Percentiles rank a stretch among this genome's conserved stretches.
Conservation (phyloP, 345 rosid species). For the Tarenaya hassleriana region DNA sequence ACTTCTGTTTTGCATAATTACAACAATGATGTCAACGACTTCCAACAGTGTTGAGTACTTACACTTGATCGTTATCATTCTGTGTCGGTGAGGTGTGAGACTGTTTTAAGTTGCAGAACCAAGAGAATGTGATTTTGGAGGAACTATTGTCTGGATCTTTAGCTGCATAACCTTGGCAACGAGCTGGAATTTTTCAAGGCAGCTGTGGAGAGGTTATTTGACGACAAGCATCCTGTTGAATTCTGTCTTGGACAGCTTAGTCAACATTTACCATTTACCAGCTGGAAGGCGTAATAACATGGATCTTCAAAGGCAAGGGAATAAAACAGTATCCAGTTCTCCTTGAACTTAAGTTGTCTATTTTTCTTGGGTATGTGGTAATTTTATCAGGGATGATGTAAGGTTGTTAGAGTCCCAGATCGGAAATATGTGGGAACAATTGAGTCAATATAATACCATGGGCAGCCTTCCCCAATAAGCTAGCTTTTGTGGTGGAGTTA, state of each 20-base stretch:
- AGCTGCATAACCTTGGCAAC: conserved; percentile 35
- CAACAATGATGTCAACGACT: conserved; percentile 11
- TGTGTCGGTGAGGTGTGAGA: conserved; percentile 33
- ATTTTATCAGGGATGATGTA: conserved; percentile 44
- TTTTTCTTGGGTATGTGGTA: conserved; percentile 5
- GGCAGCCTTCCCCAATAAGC: too few species aligned
- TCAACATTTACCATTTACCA: conserved; percentile 35
- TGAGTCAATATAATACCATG: too few species aligned
- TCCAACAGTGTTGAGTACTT: too few species aligned
- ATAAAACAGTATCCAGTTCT: conserved; percentile 14
- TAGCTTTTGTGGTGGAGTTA: too few species aligned
- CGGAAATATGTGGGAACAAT: too few species aligned
- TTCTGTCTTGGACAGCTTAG: conserved; percentile 46
- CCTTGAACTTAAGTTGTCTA: conserved; percentile 6
- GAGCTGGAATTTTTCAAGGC: conserved; percentile 49
- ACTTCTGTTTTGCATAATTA: background rate
- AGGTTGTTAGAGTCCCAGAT: too few species aligned
- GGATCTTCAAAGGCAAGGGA: conserved; percentile 53
- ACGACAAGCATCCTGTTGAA: conserved; percentile 37
- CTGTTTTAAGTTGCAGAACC: conserved; percentile 27
- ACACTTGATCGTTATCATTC: too few species aligned
- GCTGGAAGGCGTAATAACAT: conserved; percentile 32
- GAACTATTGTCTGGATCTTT: conserved; percentile 36
- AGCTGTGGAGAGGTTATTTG: conserved; percentile 51
- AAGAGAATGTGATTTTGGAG: conserved; percentile 32